These are phyloP conservation scores for Sonneratia alba DNA, from an alignment of 345 rosid genomes.

Conservation along the genomic window DNA sequence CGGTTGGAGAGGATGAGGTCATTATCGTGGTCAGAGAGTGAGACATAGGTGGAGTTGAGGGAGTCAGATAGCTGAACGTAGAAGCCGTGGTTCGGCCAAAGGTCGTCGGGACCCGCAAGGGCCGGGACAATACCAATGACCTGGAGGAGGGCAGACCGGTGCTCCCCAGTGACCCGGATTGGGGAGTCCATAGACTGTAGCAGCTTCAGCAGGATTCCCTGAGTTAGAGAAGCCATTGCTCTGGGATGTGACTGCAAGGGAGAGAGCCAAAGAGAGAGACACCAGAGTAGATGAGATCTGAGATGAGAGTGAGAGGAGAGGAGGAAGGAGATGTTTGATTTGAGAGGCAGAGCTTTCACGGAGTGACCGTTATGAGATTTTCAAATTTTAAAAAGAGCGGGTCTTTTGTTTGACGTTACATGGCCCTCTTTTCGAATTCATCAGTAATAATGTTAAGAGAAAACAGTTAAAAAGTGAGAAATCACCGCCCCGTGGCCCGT, in stretches of 20 bases:
- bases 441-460: too few species aligned
- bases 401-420: not conserved
- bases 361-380: not conserved
- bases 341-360: not conserved
- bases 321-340: not conserved
- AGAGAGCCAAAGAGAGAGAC: conserved; percentile 4
- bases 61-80: conserved; percentile 96
- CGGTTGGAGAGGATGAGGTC: conserved; percentile 88
- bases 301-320: not conserved
- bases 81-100: conserved; percentile 92
- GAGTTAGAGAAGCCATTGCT: conserved; percentile 70
- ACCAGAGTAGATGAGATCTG: not conserved
- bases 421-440: not conserved
- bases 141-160: conserved; percentile 85
- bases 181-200: conserved; percentile 83
- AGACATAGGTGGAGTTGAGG: conserved; percentile 87
- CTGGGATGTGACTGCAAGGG: not conserved
- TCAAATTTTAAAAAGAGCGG: conserved; percentile 2
- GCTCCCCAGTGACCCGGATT: conserved; percentile 80
- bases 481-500: too few species aligned
- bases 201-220: conserved; percentile 81
- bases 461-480: too few species aligned
- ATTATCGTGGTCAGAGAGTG: conserved; percentile 83
- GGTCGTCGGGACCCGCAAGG: conserved; percentile 80
- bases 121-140: conserved; percentile 92